Evolutionary conservation across 106 monocot species (phyloP), one percentile per base, ranked within the genome.

Genomic region (Allium fistulosum): DNA sequence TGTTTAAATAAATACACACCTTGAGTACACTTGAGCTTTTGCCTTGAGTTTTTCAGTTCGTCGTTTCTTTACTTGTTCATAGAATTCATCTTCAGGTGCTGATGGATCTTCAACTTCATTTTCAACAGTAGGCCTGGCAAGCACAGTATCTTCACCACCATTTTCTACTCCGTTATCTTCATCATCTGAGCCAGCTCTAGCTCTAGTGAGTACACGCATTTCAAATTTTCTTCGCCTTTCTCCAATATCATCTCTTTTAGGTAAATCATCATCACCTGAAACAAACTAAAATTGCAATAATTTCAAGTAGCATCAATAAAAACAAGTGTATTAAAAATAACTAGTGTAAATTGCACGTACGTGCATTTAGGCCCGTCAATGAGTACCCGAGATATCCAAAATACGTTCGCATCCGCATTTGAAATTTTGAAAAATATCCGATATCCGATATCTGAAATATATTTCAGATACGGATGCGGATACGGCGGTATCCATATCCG

Each of bases 181-280:
- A 63, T 62, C 87, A 61, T 70, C 73, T 15, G 67, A 58, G 11
- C 68, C 59, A 15, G 76, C 68, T 64, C 82, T 84, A 55, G 82
- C 71, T 72, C 79, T 82, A 49, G 81, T 76, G 60, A 92, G 86
- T 49, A 89, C 86, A 7, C 82, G 84, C 45, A 90, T 80, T 69
- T 97, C 92, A 51, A 84, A 77, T 71, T 92, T 97, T 72, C 84
- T 84, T 18, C 97, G 76, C 67, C 92, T 84, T 69, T 92, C 97
- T 55, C 92, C 97, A 73, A 97, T 86, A 48, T 88, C 84, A 72
- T 92, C 96, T 72, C 92, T 77, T 63, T 71, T 80, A 46, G 96
- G 96, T 69, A 97, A 69, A 59, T 97, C 96, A 71, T 82, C 92
- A 68, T 97, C 96, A 67, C 96, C 96, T 68, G 97, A 92, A 62